Percentiles rank a stretch among this genome's conserved stretches.
Evolutionary conservation across 140 eudicot species (phyloP).

Genomic region (Stevia rebaudiana): DNA sequence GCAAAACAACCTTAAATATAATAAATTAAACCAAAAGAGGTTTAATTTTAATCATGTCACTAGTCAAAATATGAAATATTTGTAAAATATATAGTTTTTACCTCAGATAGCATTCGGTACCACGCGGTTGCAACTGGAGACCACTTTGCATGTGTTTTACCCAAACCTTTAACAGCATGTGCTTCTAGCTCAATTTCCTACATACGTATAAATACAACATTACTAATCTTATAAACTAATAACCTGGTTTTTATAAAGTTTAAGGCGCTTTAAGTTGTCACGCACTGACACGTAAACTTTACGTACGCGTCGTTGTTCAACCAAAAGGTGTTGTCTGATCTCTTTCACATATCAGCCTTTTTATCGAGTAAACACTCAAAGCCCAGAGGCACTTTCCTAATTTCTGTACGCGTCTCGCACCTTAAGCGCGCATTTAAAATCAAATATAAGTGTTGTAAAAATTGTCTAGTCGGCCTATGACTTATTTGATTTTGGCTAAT

Average conservation of each 20-base stretch:
- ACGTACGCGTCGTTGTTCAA: background rate
- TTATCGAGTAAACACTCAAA: background rate
- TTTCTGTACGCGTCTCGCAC: background rate
- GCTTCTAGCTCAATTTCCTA: constrained; percentile 98
- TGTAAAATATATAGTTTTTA: constrained; percentile 12
- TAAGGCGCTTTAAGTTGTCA: background rate
- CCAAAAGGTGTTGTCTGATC: background rate
- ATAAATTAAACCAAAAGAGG: background rate
- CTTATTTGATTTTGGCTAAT: too few relatives aligned
- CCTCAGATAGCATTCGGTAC: constrained; percentile 99
- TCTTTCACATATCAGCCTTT: background rate
- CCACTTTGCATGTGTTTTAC: constrained; percentile 97
- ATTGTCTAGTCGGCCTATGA: too few relatives aligned
- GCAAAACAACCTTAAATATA: constrained; percentile 47
- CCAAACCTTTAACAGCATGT: constrained; percentile 85
- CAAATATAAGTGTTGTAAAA: too few relatives aligned
- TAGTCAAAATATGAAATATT: background rate
- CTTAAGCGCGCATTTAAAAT: background rate
- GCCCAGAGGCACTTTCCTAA: background rate
- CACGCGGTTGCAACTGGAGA: constrained; percentile 99
- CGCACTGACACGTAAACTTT: background rate
- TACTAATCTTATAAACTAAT: background rate
- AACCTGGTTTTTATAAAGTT: background rate
- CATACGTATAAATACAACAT: background rate
- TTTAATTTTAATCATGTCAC: background rate